Evolutionary conservation across 2,329 filamentous ascomycete species (phyloP).

Genomic region (Diaporthe ilicicola): DNA sequence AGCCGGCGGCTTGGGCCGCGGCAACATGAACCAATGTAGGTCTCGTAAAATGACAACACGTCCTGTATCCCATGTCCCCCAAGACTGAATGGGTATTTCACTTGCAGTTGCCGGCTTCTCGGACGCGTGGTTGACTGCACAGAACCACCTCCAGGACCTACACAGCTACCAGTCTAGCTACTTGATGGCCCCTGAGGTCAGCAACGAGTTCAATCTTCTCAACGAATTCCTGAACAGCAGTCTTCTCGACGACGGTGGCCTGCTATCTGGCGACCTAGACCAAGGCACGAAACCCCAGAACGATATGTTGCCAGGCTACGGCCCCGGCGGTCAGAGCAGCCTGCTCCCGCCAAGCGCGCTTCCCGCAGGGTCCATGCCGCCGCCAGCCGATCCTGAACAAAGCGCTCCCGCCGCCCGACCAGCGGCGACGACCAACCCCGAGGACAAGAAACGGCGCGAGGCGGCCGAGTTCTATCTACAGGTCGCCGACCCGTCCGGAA

Average conservation of each 20-base stretch:
- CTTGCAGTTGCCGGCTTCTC: conserved; percentile 77
- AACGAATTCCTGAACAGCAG: conserved; percentile 96
- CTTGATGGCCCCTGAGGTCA: conserved; percentile 92
- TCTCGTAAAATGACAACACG: conserved; percentile 43
- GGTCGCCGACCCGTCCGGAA: conserved; percentile 90
- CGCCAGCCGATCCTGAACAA: conserved; percentile 54
- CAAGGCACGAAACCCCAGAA: conserved; percentile 52
- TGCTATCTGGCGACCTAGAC: conserved; percentile 68
- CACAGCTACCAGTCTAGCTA: conserved; percentile 93
- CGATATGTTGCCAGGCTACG: conserved; percentile 57
- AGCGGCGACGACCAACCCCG: conserved; percentile 64
- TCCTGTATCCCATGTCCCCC: conserved; percentile 12
- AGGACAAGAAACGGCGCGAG: conserved; percentile 59
- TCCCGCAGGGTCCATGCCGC: conserved; percentile 46
- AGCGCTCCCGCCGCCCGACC: conserved; percentile 68
- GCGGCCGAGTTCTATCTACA: conserved; percentile 95
- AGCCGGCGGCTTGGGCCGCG: conserved; percentile 63
- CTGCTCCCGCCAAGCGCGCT: conserved; percentile 35
- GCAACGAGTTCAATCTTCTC: conserved; percentile 94
- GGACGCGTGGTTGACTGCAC: conserved; percentile 81
- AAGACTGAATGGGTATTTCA: conserved; percentile 26
- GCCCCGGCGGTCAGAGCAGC: conserved; percentile 53
- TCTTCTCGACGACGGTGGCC: conserved; percentile 82
- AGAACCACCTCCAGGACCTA: conserved; percentile 92
- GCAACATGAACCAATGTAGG: conserved; percentile 80